Conservation (phyloP, 1,139 yeast genomes). For the Hemisphaericaspora xylofermentans region DNA sequence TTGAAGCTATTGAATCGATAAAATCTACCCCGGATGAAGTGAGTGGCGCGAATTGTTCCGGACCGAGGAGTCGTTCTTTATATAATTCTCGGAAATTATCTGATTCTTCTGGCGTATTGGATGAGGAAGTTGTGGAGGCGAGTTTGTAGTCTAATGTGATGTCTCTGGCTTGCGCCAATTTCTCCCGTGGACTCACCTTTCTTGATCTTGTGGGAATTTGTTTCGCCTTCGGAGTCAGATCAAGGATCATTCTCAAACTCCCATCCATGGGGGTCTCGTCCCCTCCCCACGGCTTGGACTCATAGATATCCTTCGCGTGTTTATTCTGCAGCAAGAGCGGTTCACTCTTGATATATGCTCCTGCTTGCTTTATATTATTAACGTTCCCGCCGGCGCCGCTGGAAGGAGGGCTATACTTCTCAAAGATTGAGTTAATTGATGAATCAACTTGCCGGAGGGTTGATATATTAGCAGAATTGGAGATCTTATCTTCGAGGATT, state of each 20-base stretch:
- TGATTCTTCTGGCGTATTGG: constrained; percentile 19
- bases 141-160: constrained; percentile 62
- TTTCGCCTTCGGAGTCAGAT: constrained; percentile 50
- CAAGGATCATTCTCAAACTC: constrained; percentile 62
- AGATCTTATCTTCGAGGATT: constrained; percentile 29
- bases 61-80: constrained; percentile 62
- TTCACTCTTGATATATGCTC: constrained; percentile 31
- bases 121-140: constrained; percentile 34
- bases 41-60: constrained; percentile 45
- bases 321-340: constrained; percentile 33
- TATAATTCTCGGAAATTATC: constrained; percentile 62
- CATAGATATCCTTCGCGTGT: constrained; percentile 48
- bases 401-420: constrained; percentile 11
- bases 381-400: neutral
- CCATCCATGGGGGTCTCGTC: constrained; percentile 52
- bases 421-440: constrained; percentile 13
- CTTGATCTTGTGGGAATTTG: constrained; percentile 12
- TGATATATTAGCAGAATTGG: constrained; percentile 12
- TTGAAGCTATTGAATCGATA: constrained; percentile 69
- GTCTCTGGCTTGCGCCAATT: constrained; percentile 63
- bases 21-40: constrained; percentile 40
- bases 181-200: constrained; percentile 24
- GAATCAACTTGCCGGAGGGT: constrained; percentile 15
- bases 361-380: constrained; percentile 9
- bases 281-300: constrained; percentile 69